A percentile compares a stretch with the other conserved stretches of the same genome.
Conservation (phyloP, 768 basidiomycete species). For the Lyophyllum shimeji region DNA sequence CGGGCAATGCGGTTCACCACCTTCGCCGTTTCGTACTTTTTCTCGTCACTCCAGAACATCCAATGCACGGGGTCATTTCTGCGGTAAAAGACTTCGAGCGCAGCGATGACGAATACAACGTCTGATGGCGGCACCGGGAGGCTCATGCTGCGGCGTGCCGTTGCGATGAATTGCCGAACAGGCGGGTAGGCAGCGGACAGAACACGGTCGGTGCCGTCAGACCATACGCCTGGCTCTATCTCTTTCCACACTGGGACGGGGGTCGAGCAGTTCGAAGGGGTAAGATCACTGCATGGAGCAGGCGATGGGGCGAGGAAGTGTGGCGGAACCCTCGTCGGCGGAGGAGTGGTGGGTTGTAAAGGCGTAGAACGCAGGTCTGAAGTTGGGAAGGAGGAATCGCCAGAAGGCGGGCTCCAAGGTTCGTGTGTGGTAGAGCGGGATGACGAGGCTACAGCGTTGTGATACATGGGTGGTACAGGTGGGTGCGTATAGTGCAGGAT, state of each 20-base stretch:
- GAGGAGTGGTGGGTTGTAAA: not conserved
- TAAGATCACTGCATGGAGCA: conserved; percentile 11
- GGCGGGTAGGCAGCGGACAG: conserved; percentile 48
- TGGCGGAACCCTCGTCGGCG: conserved; percentile 5
- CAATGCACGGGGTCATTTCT: conserved; percentile 58
- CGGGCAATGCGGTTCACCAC: conserved; percentile 53
- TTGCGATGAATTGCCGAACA: conserved; percentile 47
- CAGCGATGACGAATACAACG: conserved; percentile 55
- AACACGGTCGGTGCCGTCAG: conserved; percentile 35
- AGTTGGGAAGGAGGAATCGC: conserved; percentile 30
- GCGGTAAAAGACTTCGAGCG: conserved; percentile 57
- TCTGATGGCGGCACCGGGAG: conserved; percentile 41
- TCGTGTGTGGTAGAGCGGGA: conserved; percentile 15
- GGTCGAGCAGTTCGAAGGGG: conserved; percentile 20
- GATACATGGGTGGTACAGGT: conserved; percentile 7
- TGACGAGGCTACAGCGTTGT: conserved; percentile 12
- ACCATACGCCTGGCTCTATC: conserved; percentile 39
- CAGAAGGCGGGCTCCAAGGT: conserved; percentile 20
- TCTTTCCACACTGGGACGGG: conserved; percentile 24
- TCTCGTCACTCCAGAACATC: conserved; percentile 61
- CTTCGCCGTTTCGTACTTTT: conserved; percentile 47
- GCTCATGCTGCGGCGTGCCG: conserved; percentile 35
- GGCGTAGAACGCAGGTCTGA: conserved; percentile 37
- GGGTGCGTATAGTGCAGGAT: conserved; percentile 3
- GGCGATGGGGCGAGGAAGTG: conserved; percentile 10